Evolutionary conservation across 225 moss, liverwort and hornwort species (phyloP).

Genomic region (Neckera pumila): DNA sequence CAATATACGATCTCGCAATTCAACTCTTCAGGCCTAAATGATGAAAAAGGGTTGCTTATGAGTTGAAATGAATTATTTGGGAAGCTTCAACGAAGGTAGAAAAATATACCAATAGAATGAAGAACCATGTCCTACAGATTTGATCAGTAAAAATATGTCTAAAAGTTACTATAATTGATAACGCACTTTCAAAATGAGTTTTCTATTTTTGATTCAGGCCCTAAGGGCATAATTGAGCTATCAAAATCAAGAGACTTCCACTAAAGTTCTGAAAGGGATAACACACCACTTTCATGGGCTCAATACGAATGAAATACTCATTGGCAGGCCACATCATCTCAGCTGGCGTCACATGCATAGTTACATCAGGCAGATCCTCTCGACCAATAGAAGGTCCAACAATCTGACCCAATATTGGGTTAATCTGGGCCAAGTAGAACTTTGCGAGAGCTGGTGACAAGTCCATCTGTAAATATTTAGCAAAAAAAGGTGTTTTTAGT

Average conservation of each 20-base stretch:
- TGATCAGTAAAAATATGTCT: background rate
- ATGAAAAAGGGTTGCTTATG: background rate
- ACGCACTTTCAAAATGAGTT: background rate
- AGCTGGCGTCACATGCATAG: conserved; percentile 50
- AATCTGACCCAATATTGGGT: conserved; percentile 75
- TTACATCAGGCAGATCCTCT: conserved; percentile 75
- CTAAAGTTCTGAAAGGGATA: background rate
- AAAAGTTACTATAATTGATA: background rate
- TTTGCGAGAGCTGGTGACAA: conserved; percentile 77
- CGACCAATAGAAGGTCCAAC: conserved; percentile 66
- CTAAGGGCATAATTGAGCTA: background rate
- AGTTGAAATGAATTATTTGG: background rate
- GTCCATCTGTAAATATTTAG: conserved; percentile 53
- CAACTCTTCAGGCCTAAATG: background rate
- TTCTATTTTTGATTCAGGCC: background rate
- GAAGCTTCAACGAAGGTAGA: background rate
- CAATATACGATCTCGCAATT: background rate
- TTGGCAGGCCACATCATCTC: conserved; percentile 70
- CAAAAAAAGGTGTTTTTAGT: background rate
- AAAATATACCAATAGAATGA: background rate
- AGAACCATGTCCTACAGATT: background rate
- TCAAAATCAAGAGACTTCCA: background rate
- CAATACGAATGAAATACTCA: conserved; percentile 62
- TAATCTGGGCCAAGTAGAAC: conserved; percentile 75
- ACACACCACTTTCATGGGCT: conserved; percentile 87